Conservation (phyloP, 1,284 basidiomycete genomes). For the Fomitiporia mediterranea region DNA sequence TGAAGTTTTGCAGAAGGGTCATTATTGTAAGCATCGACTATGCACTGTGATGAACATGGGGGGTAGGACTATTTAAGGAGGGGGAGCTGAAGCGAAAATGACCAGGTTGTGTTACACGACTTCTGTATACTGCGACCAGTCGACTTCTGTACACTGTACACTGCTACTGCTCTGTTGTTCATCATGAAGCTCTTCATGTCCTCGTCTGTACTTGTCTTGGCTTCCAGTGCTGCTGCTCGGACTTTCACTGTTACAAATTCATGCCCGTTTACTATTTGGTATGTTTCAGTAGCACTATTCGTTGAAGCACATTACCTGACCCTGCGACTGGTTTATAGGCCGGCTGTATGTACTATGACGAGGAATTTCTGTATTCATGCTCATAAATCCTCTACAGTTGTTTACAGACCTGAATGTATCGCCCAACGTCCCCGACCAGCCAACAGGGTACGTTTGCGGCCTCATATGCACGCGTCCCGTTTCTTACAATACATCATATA, state of each 20-base stretch:
- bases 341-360: slow-evolving; percentile 16
- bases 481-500: background rate
- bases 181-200: background rate
- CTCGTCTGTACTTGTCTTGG: background rate
- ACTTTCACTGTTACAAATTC: slow-evolving; percentile 34
- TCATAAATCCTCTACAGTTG: slow-evolving; percentile 22
- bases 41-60: too few relatives aligned
- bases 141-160: too few relatives aligned
- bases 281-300: slow-evolving; percentile 17
- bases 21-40: too few relatives aligned
- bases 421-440: slow-evolving; percentile 20
- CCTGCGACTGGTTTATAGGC: slow-evolving; percentile 12
- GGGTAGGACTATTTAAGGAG: too few relatives aligned
- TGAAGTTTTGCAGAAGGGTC: too few relatives aligned
- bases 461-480: background rate
- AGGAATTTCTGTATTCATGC: too few relatives aligned
- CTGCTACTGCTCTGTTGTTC: too few relatives aligned
- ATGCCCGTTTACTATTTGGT: slow-evolving; percentile 32
- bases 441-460: slow-evolving; percentile 15
- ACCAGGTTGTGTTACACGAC: too few relatives aligned
- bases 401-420: slow-evolving; percentile 24
- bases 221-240: slow-evolving; percentile 28
- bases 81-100: too few relatives aligned
- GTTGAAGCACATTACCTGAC: background rate
- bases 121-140: too few relatives aligned